Evolutionary conservation across 345 rosid species (phyloP).

Genomic region (Pistacia atlantica): DNA sequence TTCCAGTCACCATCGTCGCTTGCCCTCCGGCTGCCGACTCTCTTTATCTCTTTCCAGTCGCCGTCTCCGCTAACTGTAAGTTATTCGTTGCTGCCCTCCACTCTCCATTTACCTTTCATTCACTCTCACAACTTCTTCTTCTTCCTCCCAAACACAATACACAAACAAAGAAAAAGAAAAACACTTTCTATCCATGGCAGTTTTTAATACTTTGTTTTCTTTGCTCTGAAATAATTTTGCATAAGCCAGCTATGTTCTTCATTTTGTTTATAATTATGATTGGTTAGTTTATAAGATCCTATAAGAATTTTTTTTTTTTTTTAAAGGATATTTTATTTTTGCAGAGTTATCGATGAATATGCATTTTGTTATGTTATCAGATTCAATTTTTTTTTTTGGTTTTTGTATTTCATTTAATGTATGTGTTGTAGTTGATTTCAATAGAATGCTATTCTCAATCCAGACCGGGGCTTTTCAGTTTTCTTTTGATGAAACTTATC

Average conservation of each 20-base stretch:
- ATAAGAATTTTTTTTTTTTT: no score
- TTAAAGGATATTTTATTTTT: no score
- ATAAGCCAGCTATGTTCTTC: background rate
- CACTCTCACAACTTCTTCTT: background rate
- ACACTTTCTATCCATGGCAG: constrained; percentile 46
- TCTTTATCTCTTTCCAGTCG: no score
- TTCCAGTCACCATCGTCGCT: no score
- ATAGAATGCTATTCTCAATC: background rate
- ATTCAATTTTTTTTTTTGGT: background rate
- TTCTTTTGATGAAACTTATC: background rate
- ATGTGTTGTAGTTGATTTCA: background rate
- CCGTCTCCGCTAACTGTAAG: no score
- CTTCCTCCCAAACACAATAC: no score
- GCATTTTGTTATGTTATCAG: background rate
- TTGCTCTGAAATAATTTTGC: background rate
- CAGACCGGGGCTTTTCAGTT: no score
- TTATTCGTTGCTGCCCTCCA: no score
- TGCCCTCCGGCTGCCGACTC: no score
- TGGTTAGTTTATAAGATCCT: background rate
- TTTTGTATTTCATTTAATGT: background rate
- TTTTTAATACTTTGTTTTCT: constrained; percentile 1
- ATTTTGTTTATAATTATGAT: background rate
- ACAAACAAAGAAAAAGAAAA: background rate
- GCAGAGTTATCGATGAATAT: background rate
- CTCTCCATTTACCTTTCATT: constrained; percentile 3